A percentile compares a stretch with the other conserved stretches of the same genome.
phyloP scores from a whole-genome alignment of 1,284 basidiomycete species.

The Cutaneotrichosporon mucoides region DNA sequence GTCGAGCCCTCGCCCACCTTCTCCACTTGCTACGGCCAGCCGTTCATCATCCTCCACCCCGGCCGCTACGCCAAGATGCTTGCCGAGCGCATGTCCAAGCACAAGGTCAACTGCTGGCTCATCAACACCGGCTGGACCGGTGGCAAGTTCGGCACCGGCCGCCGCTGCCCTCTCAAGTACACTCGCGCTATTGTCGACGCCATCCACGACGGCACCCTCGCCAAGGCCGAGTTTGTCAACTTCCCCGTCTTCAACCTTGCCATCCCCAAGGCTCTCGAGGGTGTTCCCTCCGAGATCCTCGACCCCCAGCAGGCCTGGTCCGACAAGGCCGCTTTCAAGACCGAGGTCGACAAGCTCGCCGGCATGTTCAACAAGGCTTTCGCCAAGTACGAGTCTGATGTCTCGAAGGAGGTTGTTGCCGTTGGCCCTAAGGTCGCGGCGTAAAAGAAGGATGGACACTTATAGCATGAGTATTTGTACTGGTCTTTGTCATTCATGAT shows the following conservation, averaged over 20 bases:
- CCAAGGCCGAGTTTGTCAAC: conserved; percentile 78
- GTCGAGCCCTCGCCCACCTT: conserved; percentile 98
- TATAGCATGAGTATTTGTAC: conserved; percentile 11
- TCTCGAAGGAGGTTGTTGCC: conserved; percentile 67
- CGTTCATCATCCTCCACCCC: conserved; percentile 97
- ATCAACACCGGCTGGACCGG: conserved; percentile 99
- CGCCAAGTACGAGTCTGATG: conserved; percentile 78
- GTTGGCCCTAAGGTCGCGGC: conserved; percentile 61
- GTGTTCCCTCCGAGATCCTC: conserved; percentile 82
- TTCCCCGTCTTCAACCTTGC: conserved; percentile 74
- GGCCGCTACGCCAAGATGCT: conserved; percentile 96
- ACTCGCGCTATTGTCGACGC: conserved; percentile 95
- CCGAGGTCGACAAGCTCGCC: conserved; percentile 77
- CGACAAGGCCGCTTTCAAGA: conserved; percentile 77
- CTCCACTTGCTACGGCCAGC: conserved; percentile 98
- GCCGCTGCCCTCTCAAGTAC: conserved; percentile 91
- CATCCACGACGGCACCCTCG: conserved; percentile 88
- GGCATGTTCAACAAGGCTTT: conserved; percentile 93
- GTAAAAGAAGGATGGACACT: conserved; percentile 3
- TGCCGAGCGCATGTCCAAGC: conserved; percentile 85
- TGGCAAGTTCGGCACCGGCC: conserved; percentile 85
- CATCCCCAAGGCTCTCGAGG: conserved; percentile 73
- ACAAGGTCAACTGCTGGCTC: conserved; percentile 93
- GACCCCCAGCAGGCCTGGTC: conserved; percentile 81
- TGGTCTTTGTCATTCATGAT: conserved; percentile 9